These are phyloP conservation scores for Aspergillus steynii DNA, from an alignment of 495 filamentous ascomycete genomes.

Conservation along the genomic window DNA sequence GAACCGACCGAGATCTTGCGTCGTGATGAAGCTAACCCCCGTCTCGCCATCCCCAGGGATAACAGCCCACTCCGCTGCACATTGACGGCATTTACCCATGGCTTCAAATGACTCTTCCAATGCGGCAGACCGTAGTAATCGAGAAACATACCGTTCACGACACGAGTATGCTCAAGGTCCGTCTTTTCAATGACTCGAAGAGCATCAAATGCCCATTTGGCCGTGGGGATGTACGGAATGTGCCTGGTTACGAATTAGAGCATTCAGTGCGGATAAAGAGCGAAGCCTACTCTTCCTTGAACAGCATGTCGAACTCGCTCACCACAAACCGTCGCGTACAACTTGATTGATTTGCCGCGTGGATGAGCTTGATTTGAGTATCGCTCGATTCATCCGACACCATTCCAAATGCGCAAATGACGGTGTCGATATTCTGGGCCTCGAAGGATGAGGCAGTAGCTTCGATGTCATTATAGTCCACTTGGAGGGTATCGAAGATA, in stretches of 20 bases:
- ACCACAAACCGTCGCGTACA: constrained; percentile 36
- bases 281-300: constrained; percentile 9
- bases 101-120: constrained; percentile 28
- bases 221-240: background rate
- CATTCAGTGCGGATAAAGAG: background rate
- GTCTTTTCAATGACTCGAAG: background rate
- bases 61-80: constrained; percentile 31
- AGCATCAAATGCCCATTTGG: constrained; percentile 7
- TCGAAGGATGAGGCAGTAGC: constrained; percentile 32
- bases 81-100: constrained; percentile 32
- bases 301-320: constrained; percentile 22
- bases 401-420: constrained; percentile 29
- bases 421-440: constrained; percentile 39
- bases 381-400: constrained; percentile 9
- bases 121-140: constrained; percentile 41
- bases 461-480: constrained; percentile 34
- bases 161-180: constrained; percentile 37
- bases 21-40: constrained; percentile 37
- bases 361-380: constrained; percentile 30
- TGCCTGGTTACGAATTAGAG: background rate
- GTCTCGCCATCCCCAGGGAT: constrained; percentile 41
- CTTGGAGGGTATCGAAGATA: constrained; percentile 13
- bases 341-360: constrained; percentile 34
- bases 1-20: constrained; percentile 43
- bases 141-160: constrained; percentile 40